These are phyloP conservation scores for Salix brachista DNA, from an alignment of 345 rosid genomes.

Conservation along the genomic window DNA sequence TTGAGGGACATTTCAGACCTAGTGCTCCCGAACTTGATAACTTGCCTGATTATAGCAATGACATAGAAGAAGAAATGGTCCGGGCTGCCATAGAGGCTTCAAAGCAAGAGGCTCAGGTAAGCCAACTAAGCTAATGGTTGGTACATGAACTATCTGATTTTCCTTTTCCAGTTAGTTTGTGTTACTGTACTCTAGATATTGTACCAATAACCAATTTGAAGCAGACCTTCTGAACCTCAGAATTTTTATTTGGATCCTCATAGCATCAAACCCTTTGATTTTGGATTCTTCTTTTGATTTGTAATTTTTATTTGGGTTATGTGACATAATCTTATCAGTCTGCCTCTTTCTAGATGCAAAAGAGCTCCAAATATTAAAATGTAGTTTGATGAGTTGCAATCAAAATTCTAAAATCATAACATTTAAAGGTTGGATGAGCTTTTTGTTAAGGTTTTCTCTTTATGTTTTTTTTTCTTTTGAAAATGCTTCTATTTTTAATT, in stretches of 20 bases:
- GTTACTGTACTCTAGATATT: neutral
- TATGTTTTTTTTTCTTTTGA: neutral
- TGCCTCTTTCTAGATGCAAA: neutral
- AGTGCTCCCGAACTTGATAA: slow-evolving; percentile 43
- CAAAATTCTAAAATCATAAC: neutral
- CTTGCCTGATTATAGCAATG: slow-evolving; percentile 56
- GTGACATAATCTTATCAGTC: neutral
- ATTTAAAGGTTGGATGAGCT: neutral
- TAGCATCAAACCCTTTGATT: neutral
- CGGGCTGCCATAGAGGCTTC: slow-evolving; percentile 99
- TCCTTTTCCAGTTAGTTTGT: neutral
- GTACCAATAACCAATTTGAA: neutral
- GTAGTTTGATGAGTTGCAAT: neutral
- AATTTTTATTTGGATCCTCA: neutral
- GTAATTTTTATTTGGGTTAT: neutral
- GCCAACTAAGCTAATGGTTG: slow-evolving; percentile 8
- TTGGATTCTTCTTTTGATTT: neutral
- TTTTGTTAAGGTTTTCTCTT: neutral
- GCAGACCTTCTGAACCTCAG: neutral
- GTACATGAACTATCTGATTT: neutral
- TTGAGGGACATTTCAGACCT: slow-evolving; percentile 26
- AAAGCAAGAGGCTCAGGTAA: slow-evolving; percentile 62
- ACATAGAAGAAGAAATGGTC: slow-evolving; percentile 97
- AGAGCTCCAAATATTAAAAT: neutral
- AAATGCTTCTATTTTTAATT: neutral